Base-by-base conservation (phyloP, 2,329 filamentous ascomycete genomes). In the Pleomassaria siparia region DNA sequence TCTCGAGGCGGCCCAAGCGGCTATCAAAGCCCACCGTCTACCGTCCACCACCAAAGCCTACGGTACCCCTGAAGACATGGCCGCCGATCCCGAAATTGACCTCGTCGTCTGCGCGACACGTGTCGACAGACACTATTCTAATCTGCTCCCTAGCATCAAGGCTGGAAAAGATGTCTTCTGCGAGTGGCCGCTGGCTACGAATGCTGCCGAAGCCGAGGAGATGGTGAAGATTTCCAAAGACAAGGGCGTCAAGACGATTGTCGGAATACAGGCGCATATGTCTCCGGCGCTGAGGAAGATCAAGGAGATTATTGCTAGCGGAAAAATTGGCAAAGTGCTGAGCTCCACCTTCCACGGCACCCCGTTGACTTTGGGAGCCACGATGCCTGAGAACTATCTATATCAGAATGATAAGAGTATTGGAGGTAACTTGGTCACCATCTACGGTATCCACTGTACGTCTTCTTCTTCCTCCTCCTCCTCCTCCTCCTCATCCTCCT, bases 351-450 rank as follows among this genome's bases (percentile, higher is more conserved):
- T 66, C 56, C 46, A 35, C 18, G 54, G 49, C 6, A 53, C 50
- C 24, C 49, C 53, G 3, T 43, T 44, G 11, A 44, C 60, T 13
- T 51, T 49, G 13, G 53, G 51, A 5, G 43, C 32, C 2, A 55
- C 53, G 11, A 47, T 49, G 7, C 36, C 12, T 24, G 57, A 54
- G 21, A 24, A 35, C 6, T 48, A 78, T 33, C 66, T 66, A 37
- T 84, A 82, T 47, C 79, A 82, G 42, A 64, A 75, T 0, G 69
- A 81, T 15, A 66, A 69, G 7, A 65, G 67, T 2, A 54, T 82
- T 20, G 72, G 71, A 0, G 71, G 60, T 1, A 74, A 73, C 22
- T 44, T 71, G 50, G 46, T 73, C 21, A 70, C 65, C 7, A 72
- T 74, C 21, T 64, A 62, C 20, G 63, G 60, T n/a, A 61, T 63